Evolutionary conservation across 1,284 basidiomycete genomes (phyloP).

Genomic region (Leccinum insigne): DNA sequence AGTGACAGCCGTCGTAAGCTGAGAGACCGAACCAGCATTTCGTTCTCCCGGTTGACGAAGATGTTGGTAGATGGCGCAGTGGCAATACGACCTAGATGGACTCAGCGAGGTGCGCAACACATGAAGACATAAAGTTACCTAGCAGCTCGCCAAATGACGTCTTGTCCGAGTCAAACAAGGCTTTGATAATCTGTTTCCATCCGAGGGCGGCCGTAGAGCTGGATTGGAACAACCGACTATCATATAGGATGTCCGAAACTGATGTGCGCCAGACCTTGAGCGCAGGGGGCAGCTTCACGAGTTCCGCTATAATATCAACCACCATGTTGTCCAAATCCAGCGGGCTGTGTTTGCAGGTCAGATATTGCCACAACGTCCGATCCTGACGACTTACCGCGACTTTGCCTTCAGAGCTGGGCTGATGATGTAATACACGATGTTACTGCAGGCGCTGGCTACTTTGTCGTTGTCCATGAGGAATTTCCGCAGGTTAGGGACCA

Average conservation of each 20-base stretch:
- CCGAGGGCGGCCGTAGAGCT: conserved; percentile 51
- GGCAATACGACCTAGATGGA: conserved; percentile 68
- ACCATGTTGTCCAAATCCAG: conserved; percentile 69
- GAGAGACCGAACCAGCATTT: conserved; percentile 87
- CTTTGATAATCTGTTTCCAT: conserved; percentile 83
- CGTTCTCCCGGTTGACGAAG: conserved; percentile 94
- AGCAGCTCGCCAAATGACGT: conserved; percentile 85
- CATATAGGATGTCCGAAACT: conserved; percentile 82
- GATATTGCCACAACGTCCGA: neutral
- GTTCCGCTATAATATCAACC: conserved; percentile 72
- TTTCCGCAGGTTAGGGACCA: conserved; percentile 77
- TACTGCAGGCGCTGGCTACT: conserved; percentile 74
- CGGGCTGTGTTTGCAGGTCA: conserved; percentile 44
- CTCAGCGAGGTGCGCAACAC: conserved; percentile 11
- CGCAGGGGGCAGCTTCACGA: conserved; percentile 77
- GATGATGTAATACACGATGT: conserved; percentile 86
- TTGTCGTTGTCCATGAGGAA: conserved; percentile 89
- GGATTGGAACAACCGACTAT: conserved; percentile 86
- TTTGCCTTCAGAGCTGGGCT: conserved; percentile 79
- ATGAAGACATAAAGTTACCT: conserved; percentile 44
- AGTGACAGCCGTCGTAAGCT: conserved; percentile 90
- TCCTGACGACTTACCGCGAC: conserved; percentile 47
- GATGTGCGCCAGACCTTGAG: conserved; percentile 86
- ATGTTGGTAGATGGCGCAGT: conserved; percentile 93
- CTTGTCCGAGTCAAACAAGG: conserved; percentile 87